These are phyloP conservation scores for Trichoderma koningiopsis DNA, from an alignment of 2,329 filamentous ascomycete genomes.

Conservation along the genomic window DNA sequence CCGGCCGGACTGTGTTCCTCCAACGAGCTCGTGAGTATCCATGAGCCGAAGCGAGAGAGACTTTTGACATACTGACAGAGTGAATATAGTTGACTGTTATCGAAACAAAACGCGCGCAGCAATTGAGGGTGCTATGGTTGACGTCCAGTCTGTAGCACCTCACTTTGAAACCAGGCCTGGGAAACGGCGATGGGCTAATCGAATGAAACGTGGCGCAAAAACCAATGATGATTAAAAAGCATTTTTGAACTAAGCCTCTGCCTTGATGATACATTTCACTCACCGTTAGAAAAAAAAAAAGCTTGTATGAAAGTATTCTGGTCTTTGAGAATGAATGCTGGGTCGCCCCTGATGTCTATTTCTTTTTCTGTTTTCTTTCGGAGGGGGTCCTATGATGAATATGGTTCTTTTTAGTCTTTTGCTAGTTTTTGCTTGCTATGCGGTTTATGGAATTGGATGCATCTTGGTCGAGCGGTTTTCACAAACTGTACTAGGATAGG, in stretches of 20 bases:
- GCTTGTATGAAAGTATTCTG: neutral
- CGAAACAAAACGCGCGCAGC: constrained; percentile 86
- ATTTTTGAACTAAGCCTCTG: neutral
- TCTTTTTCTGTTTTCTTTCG: neutral
- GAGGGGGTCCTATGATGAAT: neutral
- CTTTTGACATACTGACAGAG: neutral
- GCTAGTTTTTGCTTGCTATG: neutral
- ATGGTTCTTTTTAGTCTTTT: neutral
- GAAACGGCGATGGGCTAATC: constrained; percentile 73
- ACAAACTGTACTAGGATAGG: neutral
- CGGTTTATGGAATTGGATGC: neutral
- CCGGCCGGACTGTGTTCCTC: constrained; percentile 81
- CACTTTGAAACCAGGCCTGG: constrained; percentile 89
- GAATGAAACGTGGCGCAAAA: constrained; percentile 45
- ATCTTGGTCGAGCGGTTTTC: constrained; percentile 12
- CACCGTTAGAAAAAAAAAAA: neutral
- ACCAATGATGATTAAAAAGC: constrained; percentile 35
- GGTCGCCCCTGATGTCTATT: neutral
- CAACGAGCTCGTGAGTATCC: constrained; percentile 80
- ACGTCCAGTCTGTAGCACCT: constrained; percentile 71
- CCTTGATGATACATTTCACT: neutral
- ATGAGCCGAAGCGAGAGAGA: neutral
- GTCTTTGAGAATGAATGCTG: neutral
- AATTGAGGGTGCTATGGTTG: constrained; percentile 77
- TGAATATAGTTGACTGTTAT: constrained; percentile 78